Evolutionary conservation across 345 rosid genomes (phyloP).

Genomic region (Eucalyptus guilfoylei): DNA sequence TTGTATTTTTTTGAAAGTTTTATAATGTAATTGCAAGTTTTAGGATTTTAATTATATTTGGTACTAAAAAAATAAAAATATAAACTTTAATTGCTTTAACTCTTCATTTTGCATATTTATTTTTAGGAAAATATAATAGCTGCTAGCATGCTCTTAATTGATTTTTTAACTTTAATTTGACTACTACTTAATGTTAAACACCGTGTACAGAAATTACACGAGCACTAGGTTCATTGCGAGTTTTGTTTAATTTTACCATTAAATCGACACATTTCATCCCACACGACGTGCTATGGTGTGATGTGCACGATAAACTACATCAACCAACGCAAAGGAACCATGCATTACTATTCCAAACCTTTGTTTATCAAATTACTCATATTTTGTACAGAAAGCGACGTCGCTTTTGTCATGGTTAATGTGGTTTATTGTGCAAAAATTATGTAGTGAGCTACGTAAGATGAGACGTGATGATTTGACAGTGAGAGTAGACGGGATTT

Average conservation of each 20-base stretch:
- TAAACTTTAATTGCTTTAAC: too few species aligned
- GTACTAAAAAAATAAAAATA: rapidly evolving
- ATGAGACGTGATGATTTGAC: background rate
- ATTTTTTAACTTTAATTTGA: too few species aligned
- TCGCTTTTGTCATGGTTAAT: background rate
- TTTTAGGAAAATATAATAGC: too few species aligned
- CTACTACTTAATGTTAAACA: too few species aligned
- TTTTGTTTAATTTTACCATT: too few species aligned
- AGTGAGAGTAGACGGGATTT: rapidly evolving
- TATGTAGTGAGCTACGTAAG: background rate
- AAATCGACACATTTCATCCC: too few species aligned
- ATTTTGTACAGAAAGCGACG: background rate
- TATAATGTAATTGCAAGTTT: rapidly evolving
- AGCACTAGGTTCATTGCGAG: rapidly evolving
- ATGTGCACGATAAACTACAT: too few species aligned
- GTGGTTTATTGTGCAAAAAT: background rate
- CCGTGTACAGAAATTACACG: too few species aligned
- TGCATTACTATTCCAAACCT: too few species aligned
- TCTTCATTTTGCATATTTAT: too few species aligned
- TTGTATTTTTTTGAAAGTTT: too few species aligned
- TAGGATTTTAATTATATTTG: rapidly evolving
- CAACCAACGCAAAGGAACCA: rapidly evolving
- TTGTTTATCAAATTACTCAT: background rate
- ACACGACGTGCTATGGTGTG: rapidly evolving
- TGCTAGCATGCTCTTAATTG: too few species aligned